These are phyloP conservation scores for Pittosporum tobira DNA, from an alignment of 129 eudicot genomes.

Conservation along the genomic window DNA sequence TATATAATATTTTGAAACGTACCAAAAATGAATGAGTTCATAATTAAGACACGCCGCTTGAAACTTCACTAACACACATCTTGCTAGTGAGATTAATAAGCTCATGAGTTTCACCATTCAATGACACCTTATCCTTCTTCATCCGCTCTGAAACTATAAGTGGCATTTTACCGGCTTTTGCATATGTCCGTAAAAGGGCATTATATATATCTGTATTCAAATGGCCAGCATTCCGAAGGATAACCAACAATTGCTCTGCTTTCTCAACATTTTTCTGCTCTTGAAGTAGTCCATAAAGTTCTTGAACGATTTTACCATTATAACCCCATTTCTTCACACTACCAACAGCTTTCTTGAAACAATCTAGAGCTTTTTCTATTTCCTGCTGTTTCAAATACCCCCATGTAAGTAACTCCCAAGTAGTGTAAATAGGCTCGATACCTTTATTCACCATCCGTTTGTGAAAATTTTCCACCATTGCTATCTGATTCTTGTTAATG, in stretches of 20 bases:
- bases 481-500: conserved; percentile 41
- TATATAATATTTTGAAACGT: no score
- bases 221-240: conserved; percentile 48
- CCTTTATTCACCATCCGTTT: conserved; percentile 45
- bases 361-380: conserved; percentile 41
- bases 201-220: conserved; percentile 65
- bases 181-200: conserved; percentile 49
- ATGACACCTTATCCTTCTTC: conserved; percentile 56
- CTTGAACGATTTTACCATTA: conserved; percentile 38
- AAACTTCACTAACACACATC: conserved; percentile 65
- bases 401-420: conserved; percentile 85
- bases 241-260: conserved; percentile 50
- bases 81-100: conserved; percentile 64
- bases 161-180: conserved; percentile 76
- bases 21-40: background rate
- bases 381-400: conserved; percentile 53
- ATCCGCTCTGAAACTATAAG: conserved; percentile 69
- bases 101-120: conserved; percentile 59
- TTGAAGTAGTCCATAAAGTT: conserved; percentile 41
- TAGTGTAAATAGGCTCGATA: conserved; percentile 57
- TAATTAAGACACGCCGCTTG: conserved; percentile 20
- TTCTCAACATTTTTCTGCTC: conserved; percentile 51
- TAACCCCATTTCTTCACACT: conserved; percentile 84
- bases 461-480: conserved; percentile 44
- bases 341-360: conserved; percentile 55